These are phyloP conservation scores for Cryphonectria radicalis DNA, from an alignment of 2,329 filamentous ascomycete genomes.

Conservation along the genomic window DNA sequence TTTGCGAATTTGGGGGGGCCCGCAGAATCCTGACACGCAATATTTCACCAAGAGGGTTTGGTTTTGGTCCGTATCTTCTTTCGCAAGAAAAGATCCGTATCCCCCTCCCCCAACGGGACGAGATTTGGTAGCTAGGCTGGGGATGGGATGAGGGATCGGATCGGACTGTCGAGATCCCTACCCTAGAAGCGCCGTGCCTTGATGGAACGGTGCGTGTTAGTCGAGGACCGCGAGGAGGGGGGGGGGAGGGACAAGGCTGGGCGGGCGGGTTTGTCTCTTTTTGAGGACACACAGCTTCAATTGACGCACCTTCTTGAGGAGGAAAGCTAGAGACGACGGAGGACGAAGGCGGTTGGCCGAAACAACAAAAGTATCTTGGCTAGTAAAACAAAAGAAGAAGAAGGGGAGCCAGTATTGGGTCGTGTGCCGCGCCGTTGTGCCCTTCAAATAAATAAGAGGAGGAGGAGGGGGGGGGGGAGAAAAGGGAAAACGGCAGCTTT, in stretches of 20 bases:
- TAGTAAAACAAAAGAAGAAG: not conserved
- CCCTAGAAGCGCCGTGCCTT: conserved; percentile 1
- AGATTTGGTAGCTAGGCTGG: not conserved
- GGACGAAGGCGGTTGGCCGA: not conserved
- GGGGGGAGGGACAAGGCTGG: not conserved
- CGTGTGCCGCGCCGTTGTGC: not conserved
- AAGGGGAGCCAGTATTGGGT: not conserved
- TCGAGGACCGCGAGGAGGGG: not conserved
- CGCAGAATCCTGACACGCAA: conserved; percentile 5
- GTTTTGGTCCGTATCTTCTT: not conserved
- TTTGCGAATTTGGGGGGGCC: not conserved
- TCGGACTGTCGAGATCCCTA: not conserved
- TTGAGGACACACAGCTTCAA: conserved; percentile 6
- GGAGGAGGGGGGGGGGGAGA: not conserved
- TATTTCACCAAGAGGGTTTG: not conserved
- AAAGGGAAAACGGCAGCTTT: conserved; percentile 1
- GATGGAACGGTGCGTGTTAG: conserved; percentile 9
- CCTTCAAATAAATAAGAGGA: not conserved
- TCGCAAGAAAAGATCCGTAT: not conserved
- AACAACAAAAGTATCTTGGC: not conserved
- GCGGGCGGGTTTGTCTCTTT: not conserved
- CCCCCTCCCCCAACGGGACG: not conserved
- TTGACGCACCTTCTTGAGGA: conserved; percentile 8
- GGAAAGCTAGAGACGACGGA: not conserved
- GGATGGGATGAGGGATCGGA: not conserved